These are phyloP conservation scores for Leccinellum rugosiceps DNA, from an alignment of 768 basidiomycete genomes.

Conservation along the genomic window DNA sequence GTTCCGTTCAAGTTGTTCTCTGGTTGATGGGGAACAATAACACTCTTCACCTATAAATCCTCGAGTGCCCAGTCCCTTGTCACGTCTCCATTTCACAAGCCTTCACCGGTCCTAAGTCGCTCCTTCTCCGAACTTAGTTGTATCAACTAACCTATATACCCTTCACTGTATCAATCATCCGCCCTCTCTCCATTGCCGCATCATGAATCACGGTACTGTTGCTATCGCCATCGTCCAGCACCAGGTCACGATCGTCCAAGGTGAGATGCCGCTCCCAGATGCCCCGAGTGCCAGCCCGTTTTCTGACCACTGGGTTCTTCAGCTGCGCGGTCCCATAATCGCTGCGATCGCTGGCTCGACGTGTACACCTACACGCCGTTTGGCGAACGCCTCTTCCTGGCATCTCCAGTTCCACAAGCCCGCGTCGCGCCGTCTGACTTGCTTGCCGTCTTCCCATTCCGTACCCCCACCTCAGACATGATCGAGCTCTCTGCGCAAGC, in stretches of 20 bases:
- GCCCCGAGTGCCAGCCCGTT: not conserved
- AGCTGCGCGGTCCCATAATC: slow-evolving; percentile 57
- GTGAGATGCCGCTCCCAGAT: slow-evolving; percentile 31
- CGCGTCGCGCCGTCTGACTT: slow-evolving; percentile 61
- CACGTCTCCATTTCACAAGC: not conserved
- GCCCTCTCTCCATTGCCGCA: slow-evolving; percentile 19
- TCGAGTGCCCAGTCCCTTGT: not conserved
- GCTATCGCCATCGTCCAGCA: slow-evolving; percentile 69
- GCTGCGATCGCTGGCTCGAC: slow-evolving; percentile 58
- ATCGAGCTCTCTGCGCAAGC: slow-evolving; percentile 62
- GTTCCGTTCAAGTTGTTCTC: not conserved
- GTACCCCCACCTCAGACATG: slow-evolving; percentile 44
- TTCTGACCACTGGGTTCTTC: slow-evolving; percentile 5
- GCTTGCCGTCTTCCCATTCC: slow-evolving; percentile 49
- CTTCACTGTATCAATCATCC: slow-evolving; percentile 16
- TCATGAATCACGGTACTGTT: slow-evolving; percentile 52
- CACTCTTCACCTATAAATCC: slow-evolving; percentile 21
- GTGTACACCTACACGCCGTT: slow-evolving; percentile 65
- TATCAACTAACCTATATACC: slow-evolving; percentile 15
- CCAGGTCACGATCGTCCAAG: slow-evolving; percentile 67
- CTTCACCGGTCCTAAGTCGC: not conserved
- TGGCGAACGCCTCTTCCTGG: slow-evolving; percentile 63
- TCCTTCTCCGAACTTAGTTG: slow-evolving; percentile 10
- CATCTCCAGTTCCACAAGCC: slow-evolving; percentile 54
- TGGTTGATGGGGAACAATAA: slow-evolving; percentile 16